These are phyloP conservation scores for Neonectria ditissima DNA, from an alignment of 2,329 filamentous ascomycete genomes.

Conservation along the genomic window DNA sequence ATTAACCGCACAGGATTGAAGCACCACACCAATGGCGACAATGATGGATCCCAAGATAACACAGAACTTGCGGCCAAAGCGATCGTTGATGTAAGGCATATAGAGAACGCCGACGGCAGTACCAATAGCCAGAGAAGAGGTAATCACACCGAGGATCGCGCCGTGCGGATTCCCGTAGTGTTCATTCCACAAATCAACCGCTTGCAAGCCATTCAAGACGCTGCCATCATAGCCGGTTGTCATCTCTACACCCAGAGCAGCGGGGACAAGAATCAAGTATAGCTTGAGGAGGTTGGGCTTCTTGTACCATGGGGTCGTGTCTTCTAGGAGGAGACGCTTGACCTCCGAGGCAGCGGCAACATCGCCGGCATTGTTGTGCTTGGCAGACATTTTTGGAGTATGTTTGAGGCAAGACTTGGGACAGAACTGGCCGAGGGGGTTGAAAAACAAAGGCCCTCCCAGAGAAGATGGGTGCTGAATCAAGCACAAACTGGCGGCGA, in stretches of 20 bases:
- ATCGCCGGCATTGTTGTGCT: not conserved
- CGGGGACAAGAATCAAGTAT: conserved; percentile 7
- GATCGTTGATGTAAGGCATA: conserved; percentile 2
- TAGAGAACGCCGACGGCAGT: not conserved
- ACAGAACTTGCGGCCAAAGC: not conserved
- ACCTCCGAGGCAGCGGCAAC: conserved; percentile 13
- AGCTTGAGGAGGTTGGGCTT: conserved; percentile 17
- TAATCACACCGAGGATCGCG: not conserved
- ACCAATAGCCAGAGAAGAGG: not conserved
- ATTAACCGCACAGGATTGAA: not conserved
- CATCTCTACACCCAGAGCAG: conserved; percentile 16
- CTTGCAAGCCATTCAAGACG: conserved; percentile 5
- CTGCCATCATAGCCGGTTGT: conserved; percentile 12
- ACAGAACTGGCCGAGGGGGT: not conserved
- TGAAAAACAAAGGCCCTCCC: not conserved
- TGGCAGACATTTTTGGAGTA: not conserved
- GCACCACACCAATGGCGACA: not conserved
- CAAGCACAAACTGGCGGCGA: not conserved
- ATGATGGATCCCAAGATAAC: not conserved
- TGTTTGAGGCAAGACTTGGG: not conserved
- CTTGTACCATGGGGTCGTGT: conserved; percentile 15
- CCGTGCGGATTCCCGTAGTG: not conserved
- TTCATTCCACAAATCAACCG: conserved; percentile 1
- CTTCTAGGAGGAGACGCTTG: conserved; percentile 8
- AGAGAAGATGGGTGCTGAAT: not conserved